phyloP scores from a whole-genome alignment of 1,284 basidiomycete genomes.

The Leccinum subrobustum region DNA sequence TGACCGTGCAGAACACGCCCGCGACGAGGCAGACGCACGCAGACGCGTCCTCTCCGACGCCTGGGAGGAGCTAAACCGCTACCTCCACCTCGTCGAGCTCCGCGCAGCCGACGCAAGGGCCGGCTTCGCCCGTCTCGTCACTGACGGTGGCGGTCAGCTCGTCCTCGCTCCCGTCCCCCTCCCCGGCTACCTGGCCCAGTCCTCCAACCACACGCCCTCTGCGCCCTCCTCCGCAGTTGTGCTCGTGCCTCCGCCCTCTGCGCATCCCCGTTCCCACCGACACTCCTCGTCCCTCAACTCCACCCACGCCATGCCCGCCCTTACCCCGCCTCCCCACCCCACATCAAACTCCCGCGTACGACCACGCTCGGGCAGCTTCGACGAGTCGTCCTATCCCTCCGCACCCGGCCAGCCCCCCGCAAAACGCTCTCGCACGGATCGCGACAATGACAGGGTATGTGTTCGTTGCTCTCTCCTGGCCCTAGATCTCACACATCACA shows the following conservation, averaged over 20 bases:
- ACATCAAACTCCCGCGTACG: constrained; percentile 34
- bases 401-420: constrained; percentile 40
- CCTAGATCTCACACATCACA: constrained; percentile 9
- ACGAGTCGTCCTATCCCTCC: constrained; percentile 28
- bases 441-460: constrained; percentile 31
- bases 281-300: constrained; percentile 26
- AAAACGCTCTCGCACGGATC: constrained; percentile 45
- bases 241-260: constrained; percentile 22
- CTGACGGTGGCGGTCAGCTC: constrained; percentile 43
- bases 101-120: constrained; percentile 50
- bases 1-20: constrained; percentile 47
- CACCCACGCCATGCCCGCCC: constrained; percentile 20
- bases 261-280: constrained; percentile 21
- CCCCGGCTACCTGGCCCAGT: constrained; percentile 19
- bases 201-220: constrained; percentile 12
- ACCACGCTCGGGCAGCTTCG: constrained; percentile 43
- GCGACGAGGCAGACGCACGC: constrained; percentile 57
- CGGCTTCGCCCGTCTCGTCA: constrained; percentile 47
- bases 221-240: constrained; percentile 24
- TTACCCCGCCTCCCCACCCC: constrained; percentile 30
- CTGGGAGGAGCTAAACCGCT: constrained; percentile 55
- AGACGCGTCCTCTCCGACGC: constrained; percentile 47
- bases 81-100: constrained; percentile 45
- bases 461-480: fast-evolving
- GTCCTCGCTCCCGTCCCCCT: constrained; percentile 34